Conservation (phyloP, 2,329 filamentous ascomycete species). For the Fragosphaeria purpurea region DNA sequence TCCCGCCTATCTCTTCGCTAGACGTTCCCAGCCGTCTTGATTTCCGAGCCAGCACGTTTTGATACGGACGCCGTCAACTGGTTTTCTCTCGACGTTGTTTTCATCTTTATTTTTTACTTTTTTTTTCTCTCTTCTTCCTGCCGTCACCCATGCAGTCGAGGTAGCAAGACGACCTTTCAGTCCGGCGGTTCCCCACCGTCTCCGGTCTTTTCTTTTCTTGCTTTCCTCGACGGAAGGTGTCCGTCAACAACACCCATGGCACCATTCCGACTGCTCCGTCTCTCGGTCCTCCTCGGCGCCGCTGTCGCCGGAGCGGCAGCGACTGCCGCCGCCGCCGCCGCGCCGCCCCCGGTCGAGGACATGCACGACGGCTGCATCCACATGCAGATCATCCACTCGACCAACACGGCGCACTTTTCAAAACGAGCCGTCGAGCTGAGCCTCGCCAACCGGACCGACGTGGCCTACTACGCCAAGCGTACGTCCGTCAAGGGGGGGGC, state of each 20-base stretch:
- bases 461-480: constrained; percentile 44
- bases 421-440: constrained; percentile 33
- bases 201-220: background rate
- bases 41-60: constrained; percentile 5
- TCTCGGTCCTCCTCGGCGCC: background rate
- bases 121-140: background rate
- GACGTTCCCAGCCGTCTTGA: background rate
- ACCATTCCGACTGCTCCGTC: background rate
- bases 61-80: background rate
- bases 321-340: background rate
- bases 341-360: background rate
- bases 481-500: background rate
- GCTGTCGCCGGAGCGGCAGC: background rate
- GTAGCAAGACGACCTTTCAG: background rate
- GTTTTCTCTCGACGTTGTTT: background rate
- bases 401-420: constrained; percentile 28
- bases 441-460: constrained; percentile 40
- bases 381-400: constrained; percentile 33
- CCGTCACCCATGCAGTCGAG: constrained; percentile 6
- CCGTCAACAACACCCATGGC: background rate
- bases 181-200: too few relatives aligned
- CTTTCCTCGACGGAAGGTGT: background rate
- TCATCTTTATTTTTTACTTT: background rate
- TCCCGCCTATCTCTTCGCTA: background rate
- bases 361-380: constrained; percentile 25